These are phyloP conservation scores for Erodium texanum DNA, from an alignment of 441 rosid genomes.

Conservation along the genomic window DNA sequence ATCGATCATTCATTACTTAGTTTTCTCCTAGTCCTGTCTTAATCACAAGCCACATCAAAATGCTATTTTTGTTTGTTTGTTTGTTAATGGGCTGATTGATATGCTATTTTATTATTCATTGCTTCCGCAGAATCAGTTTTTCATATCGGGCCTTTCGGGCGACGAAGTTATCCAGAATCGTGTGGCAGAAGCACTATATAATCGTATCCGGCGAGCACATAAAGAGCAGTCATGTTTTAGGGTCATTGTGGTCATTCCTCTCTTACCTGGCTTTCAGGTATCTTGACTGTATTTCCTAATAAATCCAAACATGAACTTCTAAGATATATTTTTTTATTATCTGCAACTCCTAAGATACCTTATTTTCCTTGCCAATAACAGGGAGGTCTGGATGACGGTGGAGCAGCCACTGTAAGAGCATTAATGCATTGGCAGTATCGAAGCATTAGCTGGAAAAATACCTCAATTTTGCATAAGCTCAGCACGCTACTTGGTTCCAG, in stretches of 20 bases:
- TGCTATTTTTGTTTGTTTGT: too few species aligned
- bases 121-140: conserved; percentile 85
- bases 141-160: conserved; percentile 95
- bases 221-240: conserved; percentile 81
- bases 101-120: neutral
- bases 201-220: conserved; percentile 74
- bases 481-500: conserved; percentile 60
- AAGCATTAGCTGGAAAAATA: conserved; percentile 84
- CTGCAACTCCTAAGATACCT: conserved; percentile 10
- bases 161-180: conserved; percentile 83
- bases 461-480: conserved; percentile 78
- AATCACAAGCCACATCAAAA: neutral
- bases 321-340: too few species aligned
- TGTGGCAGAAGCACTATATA: conserved; percentile 74
- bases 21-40: neutral
- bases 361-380: conserved; percentile 24
- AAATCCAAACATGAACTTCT: neutral
- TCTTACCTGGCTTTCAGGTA: conserved; percentile 98
- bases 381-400: conserved; percentile 97
- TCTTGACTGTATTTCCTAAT: conserved; percentile 8
- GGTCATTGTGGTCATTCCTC: conserved; percentile 86
- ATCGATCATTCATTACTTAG: neutral
- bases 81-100: neutral
- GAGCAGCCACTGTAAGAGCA: conserved; percentile 98
- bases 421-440: conserved; percentile 99